Evolutionary conservation across 768 basidiomycete species (phyloP).

Genomic region (Ramaria sp.): DNA sequence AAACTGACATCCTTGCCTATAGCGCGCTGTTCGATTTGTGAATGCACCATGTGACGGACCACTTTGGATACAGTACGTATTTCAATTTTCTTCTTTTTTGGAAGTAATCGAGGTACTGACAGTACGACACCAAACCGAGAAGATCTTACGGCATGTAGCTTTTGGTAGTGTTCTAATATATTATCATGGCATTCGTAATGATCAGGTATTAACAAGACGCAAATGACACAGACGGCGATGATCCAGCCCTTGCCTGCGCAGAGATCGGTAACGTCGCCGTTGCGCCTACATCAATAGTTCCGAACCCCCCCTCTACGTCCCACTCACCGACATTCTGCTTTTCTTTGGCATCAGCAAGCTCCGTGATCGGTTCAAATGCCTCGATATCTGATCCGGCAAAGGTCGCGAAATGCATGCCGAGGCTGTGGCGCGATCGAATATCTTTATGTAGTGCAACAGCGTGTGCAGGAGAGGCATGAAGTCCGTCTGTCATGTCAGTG

Average conservation of each 20-base stretch:
- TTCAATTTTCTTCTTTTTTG: no score
- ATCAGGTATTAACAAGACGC: no score
- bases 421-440: constrained; percentile 25
- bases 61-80: no score
- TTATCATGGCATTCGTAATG: no score
- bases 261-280: constrained; percentile 8
- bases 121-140: no score
- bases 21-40: no score
- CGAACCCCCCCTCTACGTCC: constrained; percentile 24
- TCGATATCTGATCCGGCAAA: constrained; percentile 32
- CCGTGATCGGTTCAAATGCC: constrained; percentile 28
- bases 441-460: constrained; percentile 28
- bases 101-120: no score
- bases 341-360: constrained; percentile 19
- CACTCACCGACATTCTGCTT: constrained; percentile 15
- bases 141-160: no score
- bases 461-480: constrained; percentile 32
- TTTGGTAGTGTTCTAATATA: no score
- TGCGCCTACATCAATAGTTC: constrained; percentile 25
- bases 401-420: constrained; percentile 36
- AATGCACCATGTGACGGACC: no score
- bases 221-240: neutral
- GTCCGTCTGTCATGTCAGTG: constrained; percentile 20
- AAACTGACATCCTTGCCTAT: no score
- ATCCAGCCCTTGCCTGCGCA: neutral